These are phyloP conservation scores for Nothophoma quercina DNA, from an alignment of 2,329 filamentous ascomycete genomes.

Conservation along the genomic window DNA sequence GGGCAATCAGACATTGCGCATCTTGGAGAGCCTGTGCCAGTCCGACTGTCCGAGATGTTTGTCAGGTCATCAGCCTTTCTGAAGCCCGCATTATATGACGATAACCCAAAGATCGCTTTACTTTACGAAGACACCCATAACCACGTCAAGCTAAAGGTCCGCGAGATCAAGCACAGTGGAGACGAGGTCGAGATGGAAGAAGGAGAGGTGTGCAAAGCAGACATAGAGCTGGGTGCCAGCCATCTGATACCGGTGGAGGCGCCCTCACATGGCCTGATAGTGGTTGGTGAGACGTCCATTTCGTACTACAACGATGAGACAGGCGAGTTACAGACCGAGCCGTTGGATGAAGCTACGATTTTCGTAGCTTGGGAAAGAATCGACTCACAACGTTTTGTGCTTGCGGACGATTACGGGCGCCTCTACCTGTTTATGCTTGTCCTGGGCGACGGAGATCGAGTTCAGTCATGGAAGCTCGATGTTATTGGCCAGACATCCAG, in stretches of 20 bases:
- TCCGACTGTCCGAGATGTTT: constrained; percentile 71
- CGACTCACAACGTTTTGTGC: constrained; percentile 81
- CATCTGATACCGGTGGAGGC: constrained; percentile 68
- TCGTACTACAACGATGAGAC: constrained; percentile 84
- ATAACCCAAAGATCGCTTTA: constrained; percentile 68
- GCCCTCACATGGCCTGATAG: constrained; percentile 60
- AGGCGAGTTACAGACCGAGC: constrained; percentile 69
- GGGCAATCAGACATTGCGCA: constrained; percentile 60
- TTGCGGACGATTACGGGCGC: constrained; percentile 89
- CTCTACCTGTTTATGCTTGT: constrained; percentile 85
- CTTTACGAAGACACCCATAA: constrained; percentile 70
- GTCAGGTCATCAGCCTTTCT: constrained; percentile 72
- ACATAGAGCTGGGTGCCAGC: constrained; percentile 66
- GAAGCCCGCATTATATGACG: constrained; percentile 58
- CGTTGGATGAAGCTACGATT: constrained; percentile 76
- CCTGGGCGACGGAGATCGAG: constrained; percentile 68
- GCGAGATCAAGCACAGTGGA: constrained; percentile 60
- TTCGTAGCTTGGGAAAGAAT: constrained; percentile 93
- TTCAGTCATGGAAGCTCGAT: constrained; percentile 75
- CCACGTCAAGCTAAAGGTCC: constrained; percentile 62
- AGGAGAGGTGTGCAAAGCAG: constrained; percentile 58
- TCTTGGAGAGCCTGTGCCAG: constrained; percentile 67
- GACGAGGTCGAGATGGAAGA: constrained; percentile 63
- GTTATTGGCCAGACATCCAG: constrained; percentile 74
- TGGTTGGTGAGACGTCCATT: constrained; percentile 71